These are phyloP conservation scores for Usnea hakonensis DNA, from an alignment of 495 filamentous ascomycete genomes.

Conservation along the genomic window DNA sequence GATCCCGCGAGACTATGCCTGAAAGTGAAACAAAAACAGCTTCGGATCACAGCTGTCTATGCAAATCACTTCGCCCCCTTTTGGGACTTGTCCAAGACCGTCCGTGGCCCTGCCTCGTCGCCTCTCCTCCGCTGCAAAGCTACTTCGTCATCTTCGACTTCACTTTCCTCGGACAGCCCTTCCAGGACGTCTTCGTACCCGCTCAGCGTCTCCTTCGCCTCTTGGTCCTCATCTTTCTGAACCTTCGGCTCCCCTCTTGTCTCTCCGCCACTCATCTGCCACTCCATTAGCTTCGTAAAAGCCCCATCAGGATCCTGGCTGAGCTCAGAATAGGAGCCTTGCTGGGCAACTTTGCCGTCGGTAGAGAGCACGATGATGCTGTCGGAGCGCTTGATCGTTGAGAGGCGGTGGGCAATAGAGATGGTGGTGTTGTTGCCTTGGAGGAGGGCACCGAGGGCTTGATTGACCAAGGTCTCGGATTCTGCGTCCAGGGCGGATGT, in stretches of 20 bases:
- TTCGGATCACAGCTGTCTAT: background rate
- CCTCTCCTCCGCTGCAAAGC: constrained; percentile 9
- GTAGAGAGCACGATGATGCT: constrained; percentile 79
- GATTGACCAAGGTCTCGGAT: constrained; percentile 90
- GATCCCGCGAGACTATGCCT: background rate
- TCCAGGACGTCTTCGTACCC: constrained; percentile 15
- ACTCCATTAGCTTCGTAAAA: constrained; percentile 95
- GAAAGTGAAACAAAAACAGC: background rate
- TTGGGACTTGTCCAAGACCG: constrained; percentile 6
- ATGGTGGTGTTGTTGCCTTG: constrained; percentile 88
- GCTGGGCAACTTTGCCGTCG: constrained; percentile 83
- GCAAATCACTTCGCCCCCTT: constrained; percentile 1
- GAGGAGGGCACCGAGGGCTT: constrained; percentile 72
- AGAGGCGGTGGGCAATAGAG: constrained; percentile 88
- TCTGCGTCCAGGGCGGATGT: constrained; percentile 95
- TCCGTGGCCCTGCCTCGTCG: constrained; percentile 2
- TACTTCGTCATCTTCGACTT: constrained; percentile 13
- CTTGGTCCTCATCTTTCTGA: constrained; percentile 27
- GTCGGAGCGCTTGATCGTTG: constrained; percentile 92
- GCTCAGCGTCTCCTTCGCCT: constrained; percentile 20
- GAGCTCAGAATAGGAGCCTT: constrained; percentile 73
- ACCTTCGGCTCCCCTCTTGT: constrained; percentile 33
- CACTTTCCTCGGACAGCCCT: constrained; percentile 15
- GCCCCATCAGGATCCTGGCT: constrained; percentile 64
- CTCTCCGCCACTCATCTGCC: constrained; percentile 91